Percentiles rank a stretch among this genome's conserved stretches.
These are phyloP conservation scores for Takashimella tepidaria DNA, from an alignment of 1,284 basidiomycete genomes.

Conservation along the genomic window DNA sequence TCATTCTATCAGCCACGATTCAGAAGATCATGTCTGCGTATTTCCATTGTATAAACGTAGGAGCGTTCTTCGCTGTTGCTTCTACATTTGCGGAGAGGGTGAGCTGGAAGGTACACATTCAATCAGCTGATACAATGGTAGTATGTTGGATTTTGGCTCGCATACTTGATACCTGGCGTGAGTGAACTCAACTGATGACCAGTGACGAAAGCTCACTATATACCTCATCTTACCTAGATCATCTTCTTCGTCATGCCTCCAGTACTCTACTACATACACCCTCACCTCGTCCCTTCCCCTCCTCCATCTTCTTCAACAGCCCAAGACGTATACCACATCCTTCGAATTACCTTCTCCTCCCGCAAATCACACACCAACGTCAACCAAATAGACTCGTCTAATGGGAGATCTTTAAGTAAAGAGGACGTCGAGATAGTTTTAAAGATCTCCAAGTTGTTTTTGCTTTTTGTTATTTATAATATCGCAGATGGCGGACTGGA, in stretches of 20 bases:
- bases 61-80: slow-evolving; percentile 20
- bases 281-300: slow-evolving; percentile 10
- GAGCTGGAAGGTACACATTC: slow-evolving; percentile 4
- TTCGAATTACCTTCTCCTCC: too few species aligned
- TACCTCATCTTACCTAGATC: slow-evolving; percentile 4
- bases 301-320: slow-evolving; percentile 12
- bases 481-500: slow-evolving; percentile 22
- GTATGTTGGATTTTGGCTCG: slow-evolving; percentile 24
- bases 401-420: neutral
- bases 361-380: too few species aligned
- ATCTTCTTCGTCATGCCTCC: slow-evolving; percentile 23
- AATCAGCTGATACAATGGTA: slow-evolving; percentile 1
- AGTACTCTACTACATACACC: slow-evolving; percentile 9
- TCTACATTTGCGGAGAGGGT: slow-evolving; percentile 30
- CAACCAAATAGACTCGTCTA: too few species aligned
- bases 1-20: slow-evolving; percentile 19
- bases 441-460: slow-evolving; percentile 15
- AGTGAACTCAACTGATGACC: neutral
- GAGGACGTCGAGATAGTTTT: slow-evolving; percentile 1
- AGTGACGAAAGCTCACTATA: too few species aligned
- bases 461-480: slow-evolving; percentile 18
- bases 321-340: slow-evolving; percentile 4
- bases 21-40: slow-evolving; percentile 28
- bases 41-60: slow-evolving; percentile 26
- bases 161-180: slow-evolving; percentile 19